Base-by-base conservation (phyloP, 805 yeast genomes). In the Torulaspora franciscae region DNA sequence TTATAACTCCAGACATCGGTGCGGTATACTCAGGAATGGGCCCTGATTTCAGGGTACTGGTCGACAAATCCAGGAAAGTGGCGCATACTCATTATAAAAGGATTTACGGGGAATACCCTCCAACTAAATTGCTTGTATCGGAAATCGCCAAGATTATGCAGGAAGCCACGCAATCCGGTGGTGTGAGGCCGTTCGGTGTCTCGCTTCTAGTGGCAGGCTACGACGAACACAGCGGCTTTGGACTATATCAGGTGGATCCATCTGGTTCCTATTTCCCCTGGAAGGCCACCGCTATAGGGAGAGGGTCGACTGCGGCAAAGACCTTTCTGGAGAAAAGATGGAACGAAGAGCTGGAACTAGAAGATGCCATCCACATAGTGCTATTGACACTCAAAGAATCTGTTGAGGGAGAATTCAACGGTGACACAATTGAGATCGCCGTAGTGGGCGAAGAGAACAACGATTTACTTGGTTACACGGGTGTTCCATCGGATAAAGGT, bases 231-330 rank as follows among this genome's bases (percentile, higher is more conserved):
- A 80, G 76, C 56, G 74, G 78, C 11, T 90, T 78, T 67, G 85
- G 85, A 62, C 74, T 93, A 48, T 93, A 93, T 67, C 99, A 93
- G 69, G 95, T 93, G 38, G 99, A 93, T 70, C 99, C 99, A 4
- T 85, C 95, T 3, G 99, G 99, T 7, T 81, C 96, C 32, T 93
- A 84, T 66, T 93, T 87, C 76, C 98, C 99, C 7, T 93, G 99
- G 99, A 93, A 91, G 69, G 99, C 99, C 30, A 91, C 99, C 3
- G 98, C 99, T 19, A 93, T 93, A 58, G 99, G 99, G 52, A 90
- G 89, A 64, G 95, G 96, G 22, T 82, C 96, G 3, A 80, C 81
- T 35, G 87, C 95, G n/a, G 99, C 98, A 28, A 93, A 95, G 73
- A 91, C 98, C 1, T 93, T 93, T 59, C 71, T 93, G 62, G 99